phyloP scores from a whole-genome alignment of 192 early-diverging fungal genomes.

The Haplosporangium gracile region DNA sequence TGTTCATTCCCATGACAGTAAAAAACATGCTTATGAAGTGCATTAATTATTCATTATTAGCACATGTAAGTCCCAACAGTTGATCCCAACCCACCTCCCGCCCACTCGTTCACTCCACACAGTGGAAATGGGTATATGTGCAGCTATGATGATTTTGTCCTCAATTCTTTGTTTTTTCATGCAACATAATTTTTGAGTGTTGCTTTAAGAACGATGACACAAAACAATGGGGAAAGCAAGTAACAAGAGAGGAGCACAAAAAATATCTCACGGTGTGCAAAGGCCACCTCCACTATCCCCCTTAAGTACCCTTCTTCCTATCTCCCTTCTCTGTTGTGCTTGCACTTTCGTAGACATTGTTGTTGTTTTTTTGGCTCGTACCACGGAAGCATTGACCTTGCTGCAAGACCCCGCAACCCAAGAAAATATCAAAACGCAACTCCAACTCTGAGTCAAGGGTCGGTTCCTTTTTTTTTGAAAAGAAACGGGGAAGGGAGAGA shows the following conservation, averaged over 20 bases:
- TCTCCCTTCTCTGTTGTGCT: background rate
- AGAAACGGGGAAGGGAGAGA: background rate
- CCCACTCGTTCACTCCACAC: background rate
- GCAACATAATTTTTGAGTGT: too few relatives aligned
- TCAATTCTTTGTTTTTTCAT: background rate
- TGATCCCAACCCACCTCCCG: background rate
- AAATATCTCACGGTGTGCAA: slow-evolving; percentile 34
- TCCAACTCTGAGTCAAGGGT: background rate
- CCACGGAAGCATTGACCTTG: slow-evolving; percentile 25
- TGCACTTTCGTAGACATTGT: too few relatives aligned
- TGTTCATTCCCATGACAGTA: background rate
- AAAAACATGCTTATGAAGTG: background rate
- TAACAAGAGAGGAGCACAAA: background rate
- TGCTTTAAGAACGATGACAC: background rate
- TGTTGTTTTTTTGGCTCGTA: background rate
- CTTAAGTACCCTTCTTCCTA: background rate
- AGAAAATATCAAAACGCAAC: background rate
- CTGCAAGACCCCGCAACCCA: background rate
- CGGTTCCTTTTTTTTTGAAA: background rate
- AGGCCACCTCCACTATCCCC: background rate
- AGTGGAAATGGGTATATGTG: background rate
- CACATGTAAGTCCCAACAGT: background rate
- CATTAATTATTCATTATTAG: background rate
- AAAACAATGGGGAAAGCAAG: background rate
- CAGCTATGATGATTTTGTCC: background rate